Evolutionary conservation across 2,329 filamentous ascomycete species (phyloP).

Genomic region (Colletotrichum sp.): DNA sequence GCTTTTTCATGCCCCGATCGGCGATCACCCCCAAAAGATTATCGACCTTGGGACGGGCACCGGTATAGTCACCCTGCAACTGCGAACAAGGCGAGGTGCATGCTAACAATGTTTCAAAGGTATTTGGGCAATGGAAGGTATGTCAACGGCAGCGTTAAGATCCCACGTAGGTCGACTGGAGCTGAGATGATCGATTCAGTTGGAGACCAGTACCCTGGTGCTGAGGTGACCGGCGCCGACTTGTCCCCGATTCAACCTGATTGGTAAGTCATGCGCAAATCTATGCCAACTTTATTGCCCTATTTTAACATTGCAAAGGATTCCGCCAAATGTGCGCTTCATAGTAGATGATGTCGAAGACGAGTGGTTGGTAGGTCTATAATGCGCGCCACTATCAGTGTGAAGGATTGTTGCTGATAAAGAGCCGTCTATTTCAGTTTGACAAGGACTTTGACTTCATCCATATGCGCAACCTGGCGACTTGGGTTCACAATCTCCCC

Average conservation of each 20-base stretch:
- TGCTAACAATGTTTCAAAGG: not conserved
- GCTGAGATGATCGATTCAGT: not conserved
- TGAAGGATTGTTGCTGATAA: not conserved
- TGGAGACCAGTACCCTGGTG: not conserved
- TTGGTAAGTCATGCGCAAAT: not conserved
- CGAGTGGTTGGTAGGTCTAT: not conserved
- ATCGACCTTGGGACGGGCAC: not conserved
- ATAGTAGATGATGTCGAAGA: not conserved
- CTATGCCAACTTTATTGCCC: fast-evolving
- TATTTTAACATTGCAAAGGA: not conserved
- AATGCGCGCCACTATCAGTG: fast-evolving
- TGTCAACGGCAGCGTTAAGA: not conserved
- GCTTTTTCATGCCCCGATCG: not conserved
- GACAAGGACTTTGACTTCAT: not conserved
- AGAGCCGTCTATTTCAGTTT: not conserved
- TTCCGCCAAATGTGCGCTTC: not conserved
- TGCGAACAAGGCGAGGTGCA: fast-evolving
- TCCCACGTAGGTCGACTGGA: not conserved
- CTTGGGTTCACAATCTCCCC: not conserved
- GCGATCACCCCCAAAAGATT: not conserved
- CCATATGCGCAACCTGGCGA: not conserved
- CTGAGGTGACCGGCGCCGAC: not conserved
- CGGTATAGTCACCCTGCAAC: not conserved
- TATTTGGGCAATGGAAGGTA: not conserved
- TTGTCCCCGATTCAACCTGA: not conserved